Conservation (phyloP, 768 basidiomycete species). For the Boletellus ananiceps region DNA sequence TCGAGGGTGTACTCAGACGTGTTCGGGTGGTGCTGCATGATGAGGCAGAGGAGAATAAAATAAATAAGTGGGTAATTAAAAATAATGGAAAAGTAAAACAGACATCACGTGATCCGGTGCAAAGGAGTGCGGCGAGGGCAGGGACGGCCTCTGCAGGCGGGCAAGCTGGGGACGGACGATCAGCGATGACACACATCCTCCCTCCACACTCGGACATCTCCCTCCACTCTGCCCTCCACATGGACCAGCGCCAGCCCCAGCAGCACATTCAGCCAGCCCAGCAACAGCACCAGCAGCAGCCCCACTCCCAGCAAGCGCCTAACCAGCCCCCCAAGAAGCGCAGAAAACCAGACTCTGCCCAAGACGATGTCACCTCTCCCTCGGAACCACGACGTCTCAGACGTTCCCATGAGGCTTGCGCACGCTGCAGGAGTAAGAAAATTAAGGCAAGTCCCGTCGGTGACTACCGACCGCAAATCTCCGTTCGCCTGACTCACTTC, state of each 20-base stretch:
- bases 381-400: conserved; percentile 77
- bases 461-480: conserved; percentile 80
- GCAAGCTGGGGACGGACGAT: conserved; percentile 11
- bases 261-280: conserved; percentile 38
- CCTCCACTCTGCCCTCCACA: conserved; percentile 60
- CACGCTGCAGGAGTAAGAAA: conserved; percentile 93
- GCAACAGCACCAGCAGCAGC: conserved; percentile 27
- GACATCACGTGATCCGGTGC: conserved; percentile 17
- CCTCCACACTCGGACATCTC: conserved; percentile 47
- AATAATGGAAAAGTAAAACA: conserved; percentile 2
- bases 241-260: conserved; percentile 58
- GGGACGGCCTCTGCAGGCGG: conserved; percentile 4
- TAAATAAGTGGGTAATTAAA: not conserved
- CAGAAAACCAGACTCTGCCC: conserved; percentile 52
- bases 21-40: conserved; percentile 30
- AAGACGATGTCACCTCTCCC: conserved; percentile 50
- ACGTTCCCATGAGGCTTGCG: conserved; percentile 88
- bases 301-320: conserved; percentile 32
- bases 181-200: conserved; percentile 45
- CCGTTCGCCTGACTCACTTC: conserved; percentile 45
- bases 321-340: conserved; percentile 47
- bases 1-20: conserved; percentile 59
- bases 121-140: conserved; percentile 16
- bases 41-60: not conserved
- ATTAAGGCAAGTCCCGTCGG: conserved; percentile 80